phyloP scores from a whole-genome alignment of 352 stramenopile species.

The Globisporangium solare region DNA sequence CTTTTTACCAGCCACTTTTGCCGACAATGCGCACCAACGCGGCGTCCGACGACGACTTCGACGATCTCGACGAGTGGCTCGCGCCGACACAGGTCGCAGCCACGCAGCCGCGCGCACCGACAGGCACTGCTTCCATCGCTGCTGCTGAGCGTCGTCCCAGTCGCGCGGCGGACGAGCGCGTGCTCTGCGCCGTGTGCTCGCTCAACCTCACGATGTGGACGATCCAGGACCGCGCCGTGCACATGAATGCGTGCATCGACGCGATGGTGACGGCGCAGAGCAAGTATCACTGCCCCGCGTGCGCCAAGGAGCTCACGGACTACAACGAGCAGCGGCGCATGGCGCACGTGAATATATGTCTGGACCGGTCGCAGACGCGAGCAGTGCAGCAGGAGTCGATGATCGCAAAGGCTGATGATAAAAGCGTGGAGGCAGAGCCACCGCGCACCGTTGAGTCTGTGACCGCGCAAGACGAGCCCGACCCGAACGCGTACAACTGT shows the following conservation, averaged over 20 bases:
- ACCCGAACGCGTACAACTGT: conserved; percentile 31
- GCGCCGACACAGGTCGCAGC: conserved; percentile 23
- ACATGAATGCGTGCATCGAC: conserved; percentile 81
- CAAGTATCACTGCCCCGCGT: conserved; percentile 51
- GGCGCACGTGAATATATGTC: conserved; percentile 67
- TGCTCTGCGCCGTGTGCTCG: conserved; percentile 55
- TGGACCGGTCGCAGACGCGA: conserved; percentile 26
- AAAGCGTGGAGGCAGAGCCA: too few species aligned
- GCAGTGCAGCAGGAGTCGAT: too few species aligned
- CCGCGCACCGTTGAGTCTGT: neutral
- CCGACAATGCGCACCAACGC: neutral
- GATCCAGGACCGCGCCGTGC: conserved; percentile 43
- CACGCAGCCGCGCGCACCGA: conserved; percentile 3
- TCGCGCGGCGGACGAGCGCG: conserved; percentile 11
- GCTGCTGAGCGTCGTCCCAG: too few species aligned
- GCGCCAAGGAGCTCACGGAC: conserved; percentile 47
- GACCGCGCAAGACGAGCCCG: neutral
- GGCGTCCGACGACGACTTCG: conserved; percentile 7
- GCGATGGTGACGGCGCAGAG: conserved; percentile 15
- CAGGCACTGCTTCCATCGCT: neutral
- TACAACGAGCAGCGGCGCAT: conserved; percentile 60
- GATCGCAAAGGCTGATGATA: too few species aligned
- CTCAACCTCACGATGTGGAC: conserved; percentile 49
- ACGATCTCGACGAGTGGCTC: conserved; percentile 17
- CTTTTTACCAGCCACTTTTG: neutral